Percentiles rank a stretch among this genome's conserved stretches.
Conservation (phyloP, 257 asterid genomes). For the Solanum arcanum region DNA sequence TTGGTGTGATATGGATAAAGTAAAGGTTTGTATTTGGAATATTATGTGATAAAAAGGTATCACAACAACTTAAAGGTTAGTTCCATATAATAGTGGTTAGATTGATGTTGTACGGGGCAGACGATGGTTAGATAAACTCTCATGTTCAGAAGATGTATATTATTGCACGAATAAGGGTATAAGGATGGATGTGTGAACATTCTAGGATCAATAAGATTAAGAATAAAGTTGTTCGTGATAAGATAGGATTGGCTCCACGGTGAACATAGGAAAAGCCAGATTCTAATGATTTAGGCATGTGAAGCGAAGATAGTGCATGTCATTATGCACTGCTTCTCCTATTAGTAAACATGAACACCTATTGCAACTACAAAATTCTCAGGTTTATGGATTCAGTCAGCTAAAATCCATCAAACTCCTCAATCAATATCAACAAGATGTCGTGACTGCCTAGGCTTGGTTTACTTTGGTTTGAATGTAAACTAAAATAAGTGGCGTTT, state of each 20-base stretch:
- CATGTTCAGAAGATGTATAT: no score
- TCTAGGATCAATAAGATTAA: background rate
- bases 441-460: no score
- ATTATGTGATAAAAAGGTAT: background rate
- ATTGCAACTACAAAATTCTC: no score
- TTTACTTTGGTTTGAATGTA: no score
- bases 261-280: background rate
- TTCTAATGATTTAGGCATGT: no score
- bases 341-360: background rate
- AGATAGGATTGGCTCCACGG: background rate
- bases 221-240: background rate
- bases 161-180: background rate
- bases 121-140: background rate
- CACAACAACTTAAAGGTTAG: background rate
- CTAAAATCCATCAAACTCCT: no score
- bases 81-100: background rate
- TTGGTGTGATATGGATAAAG: background rate
- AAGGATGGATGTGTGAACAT: background rate
- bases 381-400: no score
- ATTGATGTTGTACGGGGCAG: background rate
- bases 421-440: no score
- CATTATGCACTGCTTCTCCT: background rate
- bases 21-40: background rate
- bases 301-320: background rate
- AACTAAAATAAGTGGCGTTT: no score